phyloP scores from a whole-genome alignment of 129 eudicot genomes.

The Chrysanthemum lavandulifolium region DNA sequence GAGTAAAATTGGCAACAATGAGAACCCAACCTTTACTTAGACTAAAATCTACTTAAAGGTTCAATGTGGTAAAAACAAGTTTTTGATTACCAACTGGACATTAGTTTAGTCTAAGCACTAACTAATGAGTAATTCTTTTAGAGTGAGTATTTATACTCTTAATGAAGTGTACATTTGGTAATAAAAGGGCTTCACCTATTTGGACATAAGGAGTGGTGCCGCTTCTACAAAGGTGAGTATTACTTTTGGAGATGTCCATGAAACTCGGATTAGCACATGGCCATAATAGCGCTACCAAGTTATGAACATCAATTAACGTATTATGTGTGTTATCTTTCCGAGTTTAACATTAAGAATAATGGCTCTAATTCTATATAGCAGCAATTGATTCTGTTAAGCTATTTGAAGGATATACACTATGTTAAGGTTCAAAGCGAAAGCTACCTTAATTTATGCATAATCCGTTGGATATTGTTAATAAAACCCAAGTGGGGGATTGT shows the following conservation, averaged over 20 bases:
- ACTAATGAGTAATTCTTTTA: not conserved
- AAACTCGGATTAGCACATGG: not conserved
- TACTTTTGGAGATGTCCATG: not conserved
- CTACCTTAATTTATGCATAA: not conserved
- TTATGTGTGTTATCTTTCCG: constrained; percentile 1
- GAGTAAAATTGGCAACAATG: too few species aligned
- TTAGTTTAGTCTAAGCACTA: not conserved
- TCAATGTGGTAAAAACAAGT: not conserved
- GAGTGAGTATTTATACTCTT: not conserved
- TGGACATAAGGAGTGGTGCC: constrained; percentile 6
- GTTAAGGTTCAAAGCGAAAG: constrained; percentile 1
- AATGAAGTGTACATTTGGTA: not conserved
- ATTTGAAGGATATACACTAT: not conserved
- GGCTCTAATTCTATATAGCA: not conserved
- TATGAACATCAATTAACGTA: not conserved
- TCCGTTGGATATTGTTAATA: not conserved
- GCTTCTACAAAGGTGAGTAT: not conserved
- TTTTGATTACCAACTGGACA: not conserved
- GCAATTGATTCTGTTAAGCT: too few species aligned
- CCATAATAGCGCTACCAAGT: not conserved
- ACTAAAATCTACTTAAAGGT: too few species aligned
- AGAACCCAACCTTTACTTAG: too few species aligned
- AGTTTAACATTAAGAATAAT: not conserved
- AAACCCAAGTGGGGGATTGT: constrained; percentile 13
- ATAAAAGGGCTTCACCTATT: not conserved